Evolutionary conservation across 208 protist genomes (phyloP), one percentile per base, ranked within the genome.

Genomic region (Kentomonas sorsogonicus): DNA sequence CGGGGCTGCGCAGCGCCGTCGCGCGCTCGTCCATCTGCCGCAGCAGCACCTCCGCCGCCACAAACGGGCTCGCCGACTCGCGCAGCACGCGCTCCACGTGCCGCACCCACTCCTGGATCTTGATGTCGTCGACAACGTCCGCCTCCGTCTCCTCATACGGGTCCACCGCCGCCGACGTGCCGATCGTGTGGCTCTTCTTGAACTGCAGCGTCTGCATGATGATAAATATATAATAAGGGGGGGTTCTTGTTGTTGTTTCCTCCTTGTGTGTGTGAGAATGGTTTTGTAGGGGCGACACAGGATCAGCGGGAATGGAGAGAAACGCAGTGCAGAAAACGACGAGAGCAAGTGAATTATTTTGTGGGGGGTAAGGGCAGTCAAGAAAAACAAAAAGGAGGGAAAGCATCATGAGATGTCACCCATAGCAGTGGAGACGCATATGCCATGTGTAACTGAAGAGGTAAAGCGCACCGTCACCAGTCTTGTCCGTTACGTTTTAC

Each of bases 11-110:
- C 23, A 85, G 23, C 23, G 53, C 38, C 3, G 50, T 40, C 18
- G 63, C 66, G 59, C 71, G 73, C 54, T 72, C 70, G 18, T 79
- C 64, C 66, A 92, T 54, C 50, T 91, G 69, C 23, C 58, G 66
- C 51, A 91, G 58, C 9, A 95, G 58, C 11, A 83, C 73, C 53
- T 95, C 88, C 9, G 88, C 82, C 22, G 88, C 88, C 2, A 95
- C 63, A 51, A 95, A 91, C 13, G 85, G 85, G 44, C 88, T 95
- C 31, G 74, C 72, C 53, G 89, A 72, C 31, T 62, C 63, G 3
- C 47, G 54, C 55, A 94, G 72, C 50, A 83, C 82, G 9, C 55
- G 63, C 25, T 86, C 61, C 22, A 94, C 74, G 53, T 79, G 72
- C 34, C 38, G 56, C 33, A 87, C 50, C 84, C 88, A 94, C 36